Conservation (phyloP, 2,329 filamentous ascomycete genomes). For the Hortaea werneckii region DNA sequence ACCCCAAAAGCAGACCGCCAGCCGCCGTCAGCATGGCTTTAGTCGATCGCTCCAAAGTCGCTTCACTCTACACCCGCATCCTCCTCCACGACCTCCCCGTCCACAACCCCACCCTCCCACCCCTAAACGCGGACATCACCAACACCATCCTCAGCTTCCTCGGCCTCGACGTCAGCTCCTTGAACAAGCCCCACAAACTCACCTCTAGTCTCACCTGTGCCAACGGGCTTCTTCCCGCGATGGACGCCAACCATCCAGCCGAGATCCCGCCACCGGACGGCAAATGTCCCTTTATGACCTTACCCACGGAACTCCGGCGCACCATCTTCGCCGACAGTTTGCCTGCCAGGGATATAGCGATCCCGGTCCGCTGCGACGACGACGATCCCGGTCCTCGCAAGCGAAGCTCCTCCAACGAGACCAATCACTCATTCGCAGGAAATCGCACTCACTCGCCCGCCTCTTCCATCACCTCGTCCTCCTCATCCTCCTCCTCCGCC, state of each 20-base stretch:
- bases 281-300: conserved; percentile 4
- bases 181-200: too few relatives aligned
- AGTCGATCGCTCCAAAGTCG: too few relatives aligned
- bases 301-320: conserved; percentile 15
- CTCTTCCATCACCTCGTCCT: too few relatives aligned
- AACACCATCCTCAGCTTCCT: background rate
- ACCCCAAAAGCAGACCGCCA: too few relatives aligned
- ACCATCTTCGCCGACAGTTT: conserved; percentile 11
- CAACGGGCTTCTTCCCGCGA: background rate
- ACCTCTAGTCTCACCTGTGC: too few relatives aligned
- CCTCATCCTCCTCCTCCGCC: too few relatives aligned
- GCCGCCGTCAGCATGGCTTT: too few relatives aligned
- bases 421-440: background rate
- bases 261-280: conserved; percentile 5
- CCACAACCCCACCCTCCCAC: background rate
- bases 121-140: background rate
- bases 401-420: background rate
- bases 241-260: background rate
- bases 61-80: too few relatives aligned
- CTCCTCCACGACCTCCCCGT: too few relatives aligned
- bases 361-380: conserved; percentile 7
- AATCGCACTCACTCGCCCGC: background rate
- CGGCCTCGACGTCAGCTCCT: background rate
- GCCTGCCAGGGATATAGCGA: conserved; percentile 5
- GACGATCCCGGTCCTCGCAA: background rate